A percentile compares a stretch with the other conserved stretches of the same genome.
These are phyloP conservation scores for Ogataea zsoltii DNA, from an alignment of 805 yeast species.

Conservation along the genomic window DNA sequence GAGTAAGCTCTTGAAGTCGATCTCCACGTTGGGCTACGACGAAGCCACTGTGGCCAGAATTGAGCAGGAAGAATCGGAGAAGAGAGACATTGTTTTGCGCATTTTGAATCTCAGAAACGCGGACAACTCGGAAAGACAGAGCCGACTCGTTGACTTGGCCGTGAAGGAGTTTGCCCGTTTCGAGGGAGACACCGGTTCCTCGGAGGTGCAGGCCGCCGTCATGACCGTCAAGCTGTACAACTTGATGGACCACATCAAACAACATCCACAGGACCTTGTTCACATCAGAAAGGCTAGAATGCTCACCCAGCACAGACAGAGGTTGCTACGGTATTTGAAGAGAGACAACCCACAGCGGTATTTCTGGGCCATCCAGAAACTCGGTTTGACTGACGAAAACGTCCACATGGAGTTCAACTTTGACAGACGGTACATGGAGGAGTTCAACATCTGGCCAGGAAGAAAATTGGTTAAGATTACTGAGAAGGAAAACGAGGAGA, in stretches of 20 bases:
- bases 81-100: conserved; percentile 68
- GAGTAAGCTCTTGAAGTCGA: conserved; percentile 44
- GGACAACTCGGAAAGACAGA: conserved; percentile 53
- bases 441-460: conserved; percentile 77
- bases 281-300: conserved; percentile 73
- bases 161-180: conserved; percentile 75
- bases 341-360: conserved; percentile 78
- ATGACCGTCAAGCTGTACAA: conserved; percentile 79
- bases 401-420: conserved; percentile 79
- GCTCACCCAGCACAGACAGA: conserved; percentile 87
- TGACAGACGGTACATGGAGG: conserved; percentile 77
- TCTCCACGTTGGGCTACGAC: conserved; percentile 24
- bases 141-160: conserved; percentile 64
- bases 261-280: conserved; percentile 69
- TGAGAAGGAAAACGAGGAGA: conserved; percentile 47
- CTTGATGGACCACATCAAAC: conserved; percentile 70
- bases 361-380: conserved; percentile 80
- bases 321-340: conserved; percentile 77
- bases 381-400: conserved; percentile 82
- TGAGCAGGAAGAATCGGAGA: conserved; percentile 47
- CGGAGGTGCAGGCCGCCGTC: conserved; percentile 95
- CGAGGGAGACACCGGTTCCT: conserved; percentile 91
- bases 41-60: conserved; percentile 23
- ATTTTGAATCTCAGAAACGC: conserved; percentile 76
- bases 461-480: conserved; percentile 60